Base-by-base conservation (phyloP, 1,139 yeast species). In the Saccharomyces pastorianus region DNA sequence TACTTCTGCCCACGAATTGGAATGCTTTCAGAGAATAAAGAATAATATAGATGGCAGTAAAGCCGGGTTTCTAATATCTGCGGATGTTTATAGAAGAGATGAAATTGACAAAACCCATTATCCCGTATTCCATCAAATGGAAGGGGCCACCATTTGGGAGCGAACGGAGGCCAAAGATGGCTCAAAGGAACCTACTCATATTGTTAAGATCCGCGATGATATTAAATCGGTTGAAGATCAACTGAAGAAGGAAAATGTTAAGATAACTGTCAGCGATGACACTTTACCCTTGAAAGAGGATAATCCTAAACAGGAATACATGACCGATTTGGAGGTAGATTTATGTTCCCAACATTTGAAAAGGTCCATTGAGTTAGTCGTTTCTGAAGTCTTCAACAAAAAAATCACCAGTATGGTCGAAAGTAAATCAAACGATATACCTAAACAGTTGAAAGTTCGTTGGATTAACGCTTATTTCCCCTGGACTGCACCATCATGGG, bases 401-500 rank as follows among this genome's bases (percentile, higher is more conserved):
- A 77, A 79, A 58, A 68, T 78, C 25, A 83, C 88, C 1, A 95
- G 95, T 0, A 75, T 81, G 46, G 82, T 79, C 38, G 80, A 78
- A 53, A 82, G 80, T 3, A 85, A 83, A 60, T 73, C 84, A 58
- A 47, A 47, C 3, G 55, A 53, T 9, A 56, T 58, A 11, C 64
- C 63, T 3, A 87, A 85, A 62, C 96, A 96, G 4, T 76, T 95
- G 60, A 84, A 81, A 66, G 88, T 91, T 14, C 79, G 98, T 60
- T 93, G 99, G 99, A 88, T 90, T 32, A 96, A 88, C 67, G 96
- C 95, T 0, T 89, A 85, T 65, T 93, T 93, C 74, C 99, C 99
- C 4, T 93, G 98, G 97, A 93, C 99, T 2, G 83, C 96, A 1
- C 99, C 99, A 6, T 88, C 96, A 32, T 93, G 96, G 93, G 98